Evolutionary conservation across 2,329 filamentous ascomycete species (phyloP).

Genomic region (Dothideomycetes sp.): DNA sequence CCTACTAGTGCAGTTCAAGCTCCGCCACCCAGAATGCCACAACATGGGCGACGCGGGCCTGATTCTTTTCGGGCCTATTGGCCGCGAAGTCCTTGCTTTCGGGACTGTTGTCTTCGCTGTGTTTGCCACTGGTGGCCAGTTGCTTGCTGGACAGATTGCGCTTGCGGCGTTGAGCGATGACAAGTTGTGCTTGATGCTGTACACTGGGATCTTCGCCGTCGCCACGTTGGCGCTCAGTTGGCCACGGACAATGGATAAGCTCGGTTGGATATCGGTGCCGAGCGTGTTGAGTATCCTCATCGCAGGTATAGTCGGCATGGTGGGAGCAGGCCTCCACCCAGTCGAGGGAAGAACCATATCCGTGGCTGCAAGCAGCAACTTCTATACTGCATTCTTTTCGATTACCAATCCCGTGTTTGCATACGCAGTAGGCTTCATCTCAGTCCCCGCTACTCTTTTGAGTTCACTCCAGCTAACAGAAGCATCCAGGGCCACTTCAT

Average conservation of each 20-base stretch:
- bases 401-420: slow-evolving; percentile 44
- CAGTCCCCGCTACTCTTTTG: slow-evolving; percentile 1
- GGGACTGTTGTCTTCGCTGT: slow-evolving; percentile 43
- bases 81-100: slow-evolving; percentile 17
- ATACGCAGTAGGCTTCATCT: slow-evolving; percentile 42
- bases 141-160: slow-evolving; percentile 42
- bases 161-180: slow-evolving; percentile 34
- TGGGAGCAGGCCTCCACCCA: slow-evolving; percentile 35
- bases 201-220: slow-evolving; percentile 40
- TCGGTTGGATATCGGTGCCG: slow-evolving; percentile 36
- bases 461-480: too few relatives aligned
- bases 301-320: slow-evolving; percentile 41
- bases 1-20: slow-evolving; percentile 35
- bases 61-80: slow-evolving; percentile 21
- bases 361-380: slow-evolving; percentile 27
- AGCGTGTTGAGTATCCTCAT: slow-evolving; percentile 37
- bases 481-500: too few relatives aligned
- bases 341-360: slow-evolving; percentile 26
- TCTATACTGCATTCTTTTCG: slow-evolving; percentile 34
- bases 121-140: slow-evolving; percentile 39
- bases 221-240: slow-evolving; percentile 34
- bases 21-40: slow-evolving; percentile 24
- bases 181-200: slow-evolving; percentile 39
- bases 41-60: slow-evolving; percentile 26
- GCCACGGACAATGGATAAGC: slow-evolving; percentile 38